Base-by-base conservation (phyloP, 768 basidiomycete species). In the Rhizopogon vesiculosus region DNA sequence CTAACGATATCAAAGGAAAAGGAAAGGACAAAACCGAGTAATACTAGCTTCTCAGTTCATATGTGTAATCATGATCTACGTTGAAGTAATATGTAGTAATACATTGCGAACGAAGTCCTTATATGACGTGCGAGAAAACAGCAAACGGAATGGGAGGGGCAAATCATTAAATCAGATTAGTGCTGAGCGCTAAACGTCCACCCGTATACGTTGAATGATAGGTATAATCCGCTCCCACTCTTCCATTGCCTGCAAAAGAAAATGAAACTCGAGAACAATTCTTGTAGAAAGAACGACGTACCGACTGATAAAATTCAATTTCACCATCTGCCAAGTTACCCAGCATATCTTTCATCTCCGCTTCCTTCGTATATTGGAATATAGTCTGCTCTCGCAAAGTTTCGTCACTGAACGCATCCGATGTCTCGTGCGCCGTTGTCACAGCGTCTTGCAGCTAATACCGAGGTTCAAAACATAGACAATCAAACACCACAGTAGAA, bases 161-260 rank as follows among this genome's bases (percentile, higher is more conserved):
- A 61, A 51, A 56, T 57, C 25, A 56, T 55, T 55, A 62, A 38
- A 63, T 64, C 59, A 56, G 46, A 16, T 54, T 19, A 39, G 35
- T 53, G 10, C 22, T 31, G 35, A 39, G 39, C 60, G 52, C 75
- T 82, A 92, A 67, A 92, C 84, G 72, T 94, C 93, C 73, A 96
- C 93, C 53, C 91, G 86, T 76, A 96, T 96, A 54, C 91, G 89
- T 71, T 95, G 91, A 66, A 96, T 86, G 62, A 93, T 76, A 62
- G 93, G 91, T 79, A 94, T 93, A 67, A 95, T 89, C 72, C 89
- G 79, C 53, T 98, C 94, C 94, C 93, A 98, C 70, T 98, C 94
- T 62, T 98, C 93, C 90, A 96, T 94, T 53, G 91, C 85, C 88
- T 93, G 60, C 18, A 51, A 42, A 49, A n/a, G n/a, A 31, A 58